Base-by-base conservation (phyloP, 352 stramenopile species). In the Pythium chondricola region DNA sequence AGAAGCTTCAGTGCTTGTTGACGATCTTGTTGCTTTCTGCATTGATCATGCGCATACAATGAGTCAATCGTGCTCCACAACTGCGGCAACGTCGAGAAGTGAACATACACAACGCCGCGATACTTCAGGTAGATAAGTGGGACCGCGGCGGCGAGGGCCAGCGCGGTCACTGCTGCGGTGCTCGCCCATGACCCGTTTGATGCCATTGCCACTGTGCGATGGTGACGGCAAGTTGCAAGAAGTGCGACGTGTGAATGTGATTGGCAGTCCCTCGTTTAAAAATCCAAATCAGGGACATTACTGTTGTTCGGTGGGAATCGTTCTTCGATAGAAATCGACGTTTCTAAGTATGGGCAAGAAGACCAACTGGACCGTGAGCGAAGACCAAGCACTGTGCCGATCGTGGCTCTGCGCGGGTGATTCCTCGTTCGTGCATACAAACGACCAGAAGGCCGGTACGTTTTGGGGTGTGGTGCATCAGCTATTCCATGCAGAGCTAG, bases 281-380 rank as follows among this genome's bases (percentile, higher is more conserved):
- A 20, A 3, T 32, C 10, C 36, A 0, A 17, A 50, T 53, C 43
- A 8, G 43, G 52, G 43, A 53, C 36, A 20, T 16, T 17, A 44
- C 38, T 29, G 38, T 44, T 20, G 11, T 45, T 45, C 13, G 35
- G 9, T 40, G 35, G 35, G 35, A 40, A 40, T 53, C 38, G 5
- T 37, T 25, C 22, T 13, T 45, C 13, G 32, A 63, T 63, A 63
- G 56, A 65, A 65, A 59, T 56, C 50, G 31, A n/a, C 48, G 64
- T 83, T 81, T 83, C 66, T 79, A 77, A 74, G 16, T 37, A 86
- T 90, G 78, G 78, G 78, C 41, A 90, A 86, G 71, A 90, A 90
- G 64, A 84, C 74, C 29, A 90, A 90, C 48, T 88, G 78, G 75
- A 77, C 65, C 1, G 32, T 64, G 26, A 45, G 61, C 10, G 78